phyloP scores from a whole-genome alignment of 352 stramenopile genomes.

The Phytophthora macrochlamydospora region DNA sequence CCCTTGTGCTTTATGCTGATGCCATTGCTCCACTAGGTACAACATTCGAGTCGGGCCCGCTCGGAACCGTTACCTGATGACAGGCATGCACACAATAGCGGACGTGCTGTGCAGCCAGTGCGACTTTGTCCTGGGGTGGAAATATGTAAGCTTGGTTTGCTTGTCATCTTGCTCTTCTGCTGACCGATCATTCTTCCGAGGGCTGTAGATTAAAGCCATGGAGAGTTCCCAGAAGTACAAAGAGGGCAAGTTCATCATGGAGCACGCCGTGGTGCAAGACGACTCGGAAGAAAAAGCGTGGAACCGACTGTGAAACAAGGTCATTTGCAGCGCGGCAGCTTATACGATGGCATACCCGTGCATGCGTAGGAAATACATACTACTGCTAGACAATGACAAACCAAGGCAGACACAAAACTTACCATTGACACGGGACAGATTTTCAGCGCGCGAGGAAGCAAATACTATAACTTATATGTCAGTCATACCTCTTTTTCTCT shows the following conservation, averaged over 20 bases:
- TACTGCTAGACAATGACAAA: conserved; percentile 9
- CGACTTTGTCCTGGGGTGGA: conserved; percentile 73
- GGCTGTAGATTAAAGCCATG: conserved; percentile 73
- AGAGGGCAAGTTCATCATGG: conserved; percentile 86
- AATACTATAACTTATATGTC: conserved; percentile 53
- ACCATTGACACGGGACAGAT: conserved; percentile 27
- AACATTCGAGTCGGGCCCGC: conserved; percentile 63
- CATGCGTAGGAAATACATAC: no score
- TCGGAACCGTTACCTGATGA: conserved; percentile 80
- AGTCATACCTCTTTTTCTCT: conserved; percentile 40
- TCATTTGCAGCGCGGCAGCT: background rate
- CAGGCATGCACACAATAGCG: conserved; percentile 79
- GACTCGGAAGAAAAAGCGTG: conserved; percentile 58
- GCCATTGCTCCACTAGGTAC: conserved; percentile 42
- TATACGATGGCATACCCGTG: no score
- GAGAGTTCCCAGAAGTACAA: conserved; percentile 87
- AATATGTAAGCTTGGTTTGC: conserved; percentile 58
- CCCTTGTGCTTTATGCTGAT: background rate
- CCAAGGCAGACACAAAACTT: conserved; percentile 27
- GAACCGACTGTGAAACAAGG: conserved; percentile 32
- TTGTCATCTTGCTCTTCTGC: background rate
- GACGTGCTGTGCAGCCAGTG: conserved; percentile 72
- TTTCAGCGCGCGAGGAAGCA: conserved; percentile 27
- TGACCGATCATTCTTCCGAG: conserved; percentile 7
- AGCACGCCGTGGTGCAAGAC: conserved; percentile 75